Evolutionary conservation across 495 filamentous ascomycete species (phyloP).

Genomic region (Aspergillus taichungensis): DNA sequence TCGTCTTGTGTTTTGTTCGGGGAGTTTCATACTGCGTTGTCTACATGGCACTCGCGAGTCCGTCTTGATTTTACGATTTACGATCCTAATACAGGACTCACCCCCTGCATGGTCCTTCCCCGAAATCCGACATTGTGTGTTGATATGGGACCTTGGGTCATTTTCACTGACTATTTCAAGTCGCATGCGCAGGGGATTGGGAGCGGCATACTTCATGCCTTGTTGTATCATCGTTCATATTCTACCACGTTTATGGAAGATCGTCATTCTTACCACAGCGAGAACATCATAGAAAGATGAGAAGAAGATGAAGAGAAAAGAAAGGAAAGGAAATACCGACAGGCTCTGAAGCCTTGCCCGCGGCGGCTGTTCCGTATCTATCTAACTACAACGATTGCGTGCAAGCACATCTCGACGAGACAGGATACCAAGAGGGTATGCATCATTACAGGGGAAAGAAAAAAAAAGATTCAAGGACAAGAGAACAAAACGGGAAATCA

Average conservation of each 20-base stretch:
- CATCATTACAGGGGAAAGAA: slow-evolving; percentile 20
- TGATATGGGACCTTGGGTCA: background rate
- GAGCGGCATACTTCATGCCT: background rate
- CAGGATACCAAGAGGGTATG: slow-evolving; percentile 16
- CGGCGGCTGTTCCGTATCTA: slow-evolving; percentile 4
- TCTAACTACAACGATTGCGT: slow-evolving; percentile 7
- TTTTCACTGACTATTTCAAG: background rate
- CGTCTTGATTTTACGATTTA: no score
- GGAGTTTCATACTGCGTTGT: no score
- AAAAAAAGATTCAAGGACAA: background rate
- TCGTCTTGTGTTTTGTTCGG: no score
- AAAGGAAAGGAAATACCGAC: background rate
- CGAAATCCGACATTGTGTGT: no score
- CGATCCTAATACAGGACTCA: no score
- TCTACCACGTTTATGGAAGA: background rate
- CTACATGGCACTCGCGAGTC: no score
- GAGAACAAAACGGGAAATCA: no score
- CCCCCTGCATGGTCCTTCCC: no score
- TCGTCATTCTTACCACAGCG: background rate
- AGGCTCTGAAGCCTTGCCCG: background rate
- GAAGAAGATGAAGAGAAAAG: background rate
- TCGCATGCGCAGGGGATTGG: no score
- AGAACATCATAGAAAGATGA: background rate
- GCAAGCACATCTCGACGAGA: slow-evolving; percentile 5
- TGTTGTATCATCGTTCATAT: background rate